Base-by-base conservation (phyloP, 2,329 filamentous ascomycete species). In the Penicillium verrucosum region DNA sequence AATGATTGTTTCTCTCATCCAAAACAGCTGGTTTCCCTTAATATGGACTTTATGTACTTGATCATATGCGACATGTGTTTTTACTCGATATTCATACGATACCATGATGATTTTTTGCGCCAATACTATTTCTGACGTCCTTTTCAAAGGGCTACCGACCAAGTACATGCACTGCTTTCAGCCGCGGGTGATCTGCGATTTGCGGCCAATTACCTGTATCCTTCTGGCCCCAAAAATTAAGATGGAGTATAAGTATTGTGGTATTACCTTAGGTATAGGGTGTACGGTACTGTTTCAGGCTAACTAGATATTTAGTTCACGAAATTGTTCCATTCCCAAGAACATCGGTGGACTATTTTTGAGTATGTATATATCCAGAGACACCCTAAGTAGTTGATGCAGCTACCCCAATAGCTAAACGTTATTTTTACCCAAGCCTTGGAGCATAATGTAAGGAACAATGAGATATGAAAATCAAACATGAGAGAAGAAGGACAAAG, bases 1-100 rank as follows among this genome's bases (percentile, higher is more conserved):
- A 77, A 65, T 75, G 51, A 74, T n/a, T n/a, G 11, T 27, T 29
- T 3, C 37, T 29, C 7, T 27, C 25, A 18, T 10, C 21, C 5
- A 29, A 25, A 12, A 9, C 5, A 5, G 36, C 11, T 12, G 14
- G 12, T 32, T 27, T 29, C 16, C 11, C 11, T 27, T 34, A 11
- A 41, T 36, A 52, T 36, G 41, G 21, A 12, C 16, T 32, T 27
- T 12, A 30, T 45, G n/a, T 45, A 30, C 7, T 51, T 34, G 14
- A 23, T 10, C 11, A 18, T 34, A 18, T n/a, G 16, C 21, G 40
- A 14, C 40, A 38, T 51, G 7, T 37, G 3, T 30, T 51, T 34
- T 46, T 40, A 14, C 11, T 56, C 5, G 42, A 47, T 40, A 38
- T 32, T 9, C 21, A 38, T 27, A 47, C 10, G 51, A 53, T 53